Conservation (phyloP, 495 filamentous ascomycete genomes). For the Lepraria neglecta region DNA sequence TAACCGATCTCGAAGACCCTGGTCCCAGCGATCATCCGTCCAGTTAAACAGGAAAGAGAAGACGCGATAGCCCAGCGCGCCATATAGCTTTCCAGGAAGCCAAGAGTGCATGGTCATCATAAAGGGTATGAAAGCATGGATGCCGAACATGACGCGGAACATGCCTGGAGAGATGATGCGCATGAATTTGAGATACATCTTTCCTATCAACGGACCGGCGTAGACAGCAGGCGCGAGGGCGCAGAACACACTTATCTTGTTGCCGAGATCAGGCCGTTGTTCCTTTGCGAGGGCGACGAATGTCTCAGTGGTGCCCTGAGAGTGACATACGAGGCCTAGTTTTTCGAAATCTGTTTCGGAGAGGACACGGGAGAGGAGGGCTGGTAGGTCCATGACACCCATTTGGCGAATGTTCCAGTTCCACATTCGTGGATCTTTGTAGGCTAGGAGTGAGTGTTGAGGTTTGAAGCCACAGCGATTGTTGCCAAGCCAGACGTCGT, state of each 20-base stretch:
- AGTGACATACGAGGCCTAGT: slow-evolving; percentile 77
- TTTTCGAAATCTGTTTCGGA: slow-evolving; percentile 78
- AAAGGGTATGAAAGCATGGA: slow-evolving; percentile 89
- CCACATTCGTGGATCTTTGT: slow-evolving; percentile 89
- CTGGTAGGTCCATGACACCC: slow-evolving; percentile 85
- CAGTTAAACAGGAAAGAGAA: slow-evolving; percentile 89
- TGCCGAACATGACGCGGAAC: slow-evolving; percentile 82
- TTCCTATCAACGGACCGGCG: slow-evolving; percentile 77
- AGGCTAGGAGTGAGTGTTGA: slow-evolving; percentile 61
- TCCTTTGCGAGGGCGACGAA: slow-evolving; percentile 88
- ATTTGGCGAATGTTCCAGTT: slow-evolving; percentile 94
- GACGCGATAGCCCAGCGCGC: slow-evolving; percentile 80
- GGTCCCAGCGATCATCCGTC: slow-evolving; percentile 83
- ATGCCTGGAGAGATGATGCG: slow-evolving; percentile 63
- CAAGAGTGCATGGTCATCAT: slow-evolving; percentile 80
- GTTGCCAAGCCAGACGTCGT: slow-evolving; percentile 94
- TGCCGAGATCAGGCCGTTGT: slow-evolving; percentile 81
- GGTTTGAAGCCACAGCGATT: slow-evolving; percentile 85
- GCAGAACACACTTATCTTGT: slow-evolving; percentile 84
- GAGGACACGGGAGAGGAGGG: slow-evolving; percentile 76
- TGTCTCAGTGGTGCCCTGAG: slow-evolving; percentile 86
- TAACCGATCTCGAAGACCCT: slow-evolving; percentile 69
- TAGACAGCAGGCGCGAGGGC: slow-evolving; percentile 89
- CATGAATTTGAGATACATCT: slow-evolving; percentile 93
- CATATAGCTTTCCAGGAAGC: slow-evolving; percentile 64